Base-by-base conservation (phyloP, 441 rosid genomes). In the Pelargonium cotyledonis region DNA sequence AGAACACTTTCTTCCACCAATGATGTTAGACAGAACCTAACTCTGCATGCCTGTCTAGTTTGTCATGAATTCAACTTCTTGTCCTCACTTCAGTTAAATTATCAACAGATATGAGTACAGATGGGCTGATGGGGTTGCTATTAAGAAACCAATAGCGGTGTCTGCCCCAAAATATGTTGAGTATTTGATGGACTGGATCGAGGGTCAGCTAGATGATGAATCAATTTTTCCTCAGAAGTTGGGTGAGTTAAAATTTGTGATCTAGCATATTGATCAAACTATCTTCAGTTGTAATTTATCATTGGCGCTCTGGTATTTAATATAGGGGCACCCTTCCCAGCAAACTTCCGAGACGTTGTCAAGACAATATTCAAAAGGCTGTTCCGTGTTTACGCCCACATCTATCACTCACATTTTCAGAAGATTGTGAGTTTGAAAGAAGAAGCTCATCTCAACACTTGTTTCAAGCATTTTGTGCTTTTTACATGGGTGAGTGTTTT, bases 141-240 rank as follows among this genome's bases (percentile, higher is more conserved):
- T 83, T 9, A 83, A 80, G 79, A 80, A 79, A 69, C 86, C 86
- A 5, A 83, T 83, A 9, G 84, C 80, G 72, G 86, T 83, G n/a
- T 83, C 86, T 46, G 86, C 86, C 73, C 86, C 86, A 3, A 83
- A 80, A 61, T 83, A 83, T 38, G 84, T 75, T 0, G 86, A 83
- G 55, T 80, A 80, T 74, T 68, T 83, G 76, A 80, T 83, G 86
- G 83, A 83, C 67, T 83, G 86, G 86, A 80, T 83, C 58, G 86
- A 80, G 67, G 14, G 65, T 38, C 86, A 83, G 68, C 81, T 83
- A 23, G 86, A 83, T 11, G 82, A 83, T 55, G 86, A 83, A 74
- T 72, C 82, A 16, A 78, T 80, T 57, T 83, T 83, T 70, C 84
- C 86, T 4, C 86, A 83, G 68, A 83, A 41, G 29, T 35, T 83